Conservation (phyloP, 768 basidiomycete species). For the Favolaschia claudopus region DNA sequence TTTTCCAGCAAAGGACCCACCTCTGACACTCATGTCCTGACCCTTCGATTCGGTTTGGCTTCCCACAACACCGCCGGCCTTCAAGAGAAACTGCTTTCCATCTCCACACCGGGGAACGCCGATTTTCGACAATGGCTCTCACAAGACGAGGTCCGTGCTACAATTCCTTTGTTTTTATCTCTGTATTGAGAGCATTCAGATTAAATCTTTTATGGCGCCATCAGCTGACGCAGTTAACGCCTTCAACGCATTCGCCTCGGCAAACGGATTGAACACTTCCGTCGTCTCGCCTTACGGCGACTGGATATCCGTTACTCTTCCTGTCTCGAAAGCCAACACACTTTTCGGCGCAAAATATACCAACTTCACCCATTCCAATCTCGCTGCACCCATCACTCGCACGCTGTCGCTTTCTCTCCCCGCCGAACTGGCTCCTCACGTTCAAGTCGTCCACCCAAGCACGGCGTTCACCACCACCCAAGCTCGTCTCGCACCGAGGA, state of each 20-base stretch:
- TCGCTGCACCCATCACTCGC: constrained; percentile 30
- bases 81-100: constrained; percentile 42
- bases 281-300: constrained; percentile 34
- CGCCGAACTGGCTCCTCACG: constrained; percentile 27
- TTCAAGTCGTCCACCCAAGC: constrained; percentile 39
- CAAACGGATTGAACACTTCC: constrained; percentile 28
- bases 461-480: constrained; percentile 34
- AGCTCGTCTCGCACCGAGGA: constrained; percentile 21
- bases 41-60: constrained; percentile 45
- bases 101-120: constrained; percentile 45
- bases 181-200: constrained; percentile 23
- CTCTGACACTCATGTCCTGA: constrained; percentile 37
- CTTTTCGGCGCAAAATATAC: constrained; percentile 37
- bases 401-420: constrained; percentile 39
- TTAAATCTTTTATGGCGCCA: constrained; percentile 38
- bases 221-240: constrained; percentile 27
- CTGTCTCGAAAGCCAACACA: constrained; percentile 35
- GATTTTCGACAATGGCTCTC: constrained; percentile 46
- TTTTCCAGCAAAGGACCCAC: constrained; percentile 28
- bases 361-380: constrained; percentile 29
- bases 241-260: constrained; percentile 26
- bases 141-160: constrained; percentile 42
- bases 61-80: constrained; percentile 45
- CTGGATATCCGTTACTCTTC: constrained; percentile 35
- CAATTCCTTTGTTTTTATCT: not conserved